Conservation (phyloP, 768 basidiomycete genomes). For the Trametes cingulata region DNA sequence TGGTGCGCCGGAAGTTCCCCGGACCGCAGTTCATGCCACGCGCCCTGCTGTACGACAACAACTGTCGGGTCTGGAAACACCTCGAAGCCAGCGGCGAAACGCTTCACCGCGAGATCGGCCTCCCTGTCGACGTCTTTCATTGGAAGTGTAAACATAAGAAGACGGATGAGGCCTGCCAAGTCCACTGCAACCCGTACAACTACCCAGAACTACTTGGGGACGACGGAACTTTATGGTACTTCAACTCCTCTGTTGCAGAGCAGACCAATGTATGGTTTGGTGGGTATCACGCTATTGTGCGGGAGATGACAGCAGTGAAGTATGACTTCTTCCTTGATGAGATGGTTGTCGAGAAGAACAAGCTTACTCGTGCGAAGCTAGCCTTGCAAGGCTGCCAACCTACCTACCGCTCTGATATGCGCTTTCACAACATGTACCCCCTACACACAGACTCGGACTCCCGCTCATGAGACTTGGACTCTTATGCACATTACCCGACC, state of each 20-base stretch:
- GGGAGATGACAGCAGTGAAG: conserved; percentile 27
- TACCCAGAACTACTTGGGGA: conserved; percentile 26
- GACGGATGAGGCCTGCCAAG: conserved; percentile 27
- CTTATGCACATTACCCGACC: too few species aligned
- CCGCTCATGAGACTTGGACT: too few species aligned
- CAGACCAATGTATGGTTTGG: conserved; percentile 39
- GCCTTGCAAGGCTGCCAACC: background rate
- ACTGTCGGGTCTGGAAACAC: conserved; percentile 26
- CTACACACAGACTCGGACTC: too few species aligned
- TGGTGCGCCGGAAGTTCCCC: background rate
- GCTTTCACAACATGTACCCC: background rate
- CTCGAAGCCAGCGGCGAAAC: conserved; percentile 25
- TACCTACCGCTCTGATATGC: background rate
- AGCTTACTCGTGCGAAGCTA: background rate
- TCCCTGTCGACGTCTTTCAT: conserved; percentile 41
- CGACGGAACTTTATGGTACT: conserved; percentile 27
- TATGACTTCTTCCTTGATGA: background rate
- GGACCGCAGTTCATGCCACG: background rate
- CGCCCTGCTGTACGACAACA: background rate
- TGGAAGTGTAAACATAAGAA: conserved; percentile 39
- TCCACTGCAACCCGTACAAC: conserved; percentile 32
- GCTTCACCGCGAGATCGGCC: conserved; percentile 24
- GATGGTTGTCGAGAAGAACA: background rate
- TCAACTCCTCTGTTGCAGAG: conserved; percentile 39
- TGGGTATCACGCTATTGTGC: conserved; percentile 32